Conservation (phyloP, 495 filamentous ascomycete genomes). For the Penicillium taxi region DNA sequence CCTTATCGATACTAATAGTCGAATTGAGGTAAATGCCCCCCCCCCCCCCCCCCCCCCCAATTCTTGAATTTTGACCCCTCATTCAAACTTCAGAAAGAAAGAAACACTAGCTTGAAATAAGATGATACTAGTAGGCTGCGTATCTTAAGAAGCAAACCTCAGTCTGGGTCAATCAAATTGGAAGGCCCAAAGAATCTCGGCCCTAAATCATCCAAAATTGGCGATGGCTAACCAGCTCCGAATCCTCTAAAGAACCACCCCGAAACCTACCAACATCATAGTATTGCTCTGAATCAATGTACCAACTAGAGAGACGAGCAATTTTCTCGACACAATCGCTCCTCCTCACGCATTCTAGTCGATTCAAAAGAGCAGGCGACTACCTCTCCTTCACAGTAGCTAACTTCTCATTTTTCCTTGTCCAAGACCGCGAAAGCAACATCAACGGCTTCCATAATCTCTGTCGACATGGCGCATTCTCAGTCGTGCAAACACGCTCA, state of each 20-base stretch:
- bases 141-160: no score
- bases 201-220: no score
- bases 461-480: conserved; percentile 47
- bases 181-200: no score
- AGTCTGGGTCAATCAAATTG: no score
- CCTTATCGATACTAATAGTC: no score
- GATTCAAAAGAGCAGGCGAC: conserved; percentile 28
- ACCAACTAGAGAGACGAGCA: conserved; percentile 41
- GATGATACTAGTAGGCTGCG: no score
- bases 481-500: conserved; percentile 33
- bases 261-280: conserved; percentile 35
- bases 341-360: conserved; percentile 18
- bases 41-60: no score
- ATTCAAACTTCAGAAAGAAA: no score
- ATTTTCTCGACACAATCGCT: conserved; percentile 38
- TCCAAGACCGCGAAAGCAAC: conserved; percentile 34
- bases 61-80: no score
- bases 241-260: conserved; percentile 20
- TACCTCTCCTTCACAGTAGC: conserved; percentile 21
- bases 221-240: no score
- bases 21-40: no score
- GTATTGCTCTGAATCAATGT: conserved; percentile 41
- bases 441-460: conserved; percentile 49
- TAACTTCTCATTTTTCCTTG: conserved; percentile 38
- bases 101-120: no score